phyloP scores from a whole-genome alignment of 176 grass and related monocot species.

The Thalia dealbata region DNA sequence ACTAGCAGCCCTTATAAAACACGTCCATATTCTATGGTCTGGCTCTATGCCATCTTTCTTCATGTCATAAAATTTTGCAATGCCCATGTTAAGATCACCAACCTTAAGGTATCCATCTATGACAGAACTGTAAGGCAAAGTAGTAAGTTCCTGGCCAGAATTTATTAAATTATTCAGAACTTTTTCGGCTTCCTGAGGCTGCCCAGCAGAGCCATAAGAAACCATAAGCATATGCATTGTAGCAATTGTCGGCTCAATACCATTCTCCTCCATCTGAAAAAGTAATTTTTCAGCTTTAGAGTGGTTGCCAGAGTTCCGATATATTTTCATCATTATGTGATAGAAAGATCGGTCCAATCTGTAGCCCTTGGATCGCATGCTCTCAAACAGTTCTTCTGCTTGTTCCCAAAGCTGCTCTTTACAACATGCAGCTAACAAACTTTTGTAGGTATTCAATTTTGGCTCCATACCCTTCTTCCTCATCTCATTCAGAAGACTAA shows the following conservation, averaged over 20 bases:
- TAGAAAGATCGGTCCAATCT: constrained; percentile 67
- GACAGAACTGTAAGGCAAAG: constrained; percentile 83
- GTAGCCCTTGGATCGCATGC: constrained; percentile 56
- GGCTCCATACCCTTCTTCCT: constrained; percentile 49
- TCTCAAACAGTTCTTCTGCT: constrained; percentile 71
- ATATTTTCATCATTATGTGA: constrained; percentile 91
- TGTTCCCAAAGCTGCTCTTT: constrained; percentile 71
- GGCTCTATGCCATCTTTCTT: constrained; percentile 68
- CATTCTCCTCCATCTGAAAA: constrained; percentile 65
- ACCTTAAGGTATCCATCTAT: constrained; percentile 85
- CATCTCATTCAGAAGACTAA: constrained; percentile 77
- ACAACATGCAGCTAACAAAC: constrained; percentile 64
- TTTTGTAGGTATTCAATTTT: constrained; percentile 84
- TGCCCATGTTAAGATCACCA: constrained; percentile 59
- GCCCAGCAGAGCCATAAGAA: constrained; percentile 65
- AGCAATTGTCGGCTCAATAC: constrained; percentile 65
- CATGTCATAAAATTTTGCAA: constrained; percentile 62
- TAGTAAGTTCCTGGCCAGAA: constrained; percentile 47
- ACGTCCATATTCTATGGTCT: constrained; percentile 92
- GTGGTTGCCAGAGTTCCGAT: constrained; percentile 69
- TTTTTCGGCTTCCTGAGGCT: constrained; percentile 72
- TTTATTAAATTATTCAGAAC: constrained; percentile 69
- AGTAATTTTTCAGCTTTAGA: constrained; percentile 70
- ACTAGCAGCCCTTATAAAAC: constrained; percentile 88
- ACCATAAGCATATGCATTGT: constrained; percentile 94